phyloP scores from a whole-genome alignment of 495 filamentous ascomycete species.

The Penicillium daleae region DNA sequence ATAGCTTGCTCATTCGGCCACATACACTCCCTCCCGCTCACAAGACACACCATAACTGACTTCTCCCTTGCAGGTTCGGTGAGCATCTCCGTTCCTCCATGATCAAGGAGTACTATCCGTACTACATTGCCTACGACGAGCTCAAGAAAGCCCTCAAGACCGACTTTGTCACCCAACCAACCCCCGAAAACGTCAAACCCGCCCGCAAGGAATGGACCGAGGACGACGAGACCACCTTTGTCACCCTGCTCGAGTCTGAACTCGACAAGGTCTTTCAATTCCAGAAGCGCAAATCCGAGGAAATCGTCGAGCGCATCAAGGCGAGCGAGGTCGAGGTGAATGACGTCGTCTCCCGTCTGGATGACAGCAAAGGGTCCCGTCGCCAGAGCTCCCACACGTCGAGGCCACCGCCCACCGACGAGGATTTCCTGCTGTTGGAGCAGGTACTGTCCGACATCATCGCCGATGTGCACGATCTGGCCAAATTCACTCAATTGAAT shows the following conservation, averaged over 20 bases:
- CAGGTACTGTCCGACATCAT: constrained; percentile 97
- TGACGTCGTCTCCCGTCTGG: constrained; percentile 77
- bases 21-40: background rate
- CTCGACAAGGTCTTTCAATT: constrained; percentile 96
- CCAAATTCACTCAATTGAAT: constrained; percentile 97
- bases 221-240: constrained; percentile 89
- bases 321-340: constrained; percentile 85
- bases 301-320: constrained; percentile 88
- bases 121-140: constrained; percentile 96
- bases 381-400: constrained; percentile 27
- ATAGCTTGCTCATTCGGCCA: background rate
- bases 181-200: constrained; percentile 57
- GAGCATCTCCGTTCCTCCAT: constrained; percentile 91
- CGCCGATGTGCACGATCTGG: constrained; percentile 96
- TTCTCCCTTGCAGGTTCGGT: constrained; percentile 79
- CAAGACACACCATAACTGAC: constrained; percentile 23
- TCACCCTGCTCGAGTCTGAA: constrained; percentile 82
- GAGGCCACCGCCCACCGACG: constrained; percentile 63
- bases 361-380: constrained; percentile 36
- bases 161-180: constrained; percentile 60
- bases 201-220: constrained; percentile 78
- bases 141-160: constrained; percentile 87
- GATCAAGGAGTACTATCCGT: constrained; percentile 92
- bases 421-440: constrained; percentile 92
- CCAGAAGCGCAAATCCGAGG: constrained; percentile 92